A percentile compares a stretch with the other conserved stretches of the same genome.
These are phyloP conservation scores for Penicillium sp. DNA, from an alignment of 2,329 filamentous ascomycete genomes.

Conservation along the genomic window DNA sequence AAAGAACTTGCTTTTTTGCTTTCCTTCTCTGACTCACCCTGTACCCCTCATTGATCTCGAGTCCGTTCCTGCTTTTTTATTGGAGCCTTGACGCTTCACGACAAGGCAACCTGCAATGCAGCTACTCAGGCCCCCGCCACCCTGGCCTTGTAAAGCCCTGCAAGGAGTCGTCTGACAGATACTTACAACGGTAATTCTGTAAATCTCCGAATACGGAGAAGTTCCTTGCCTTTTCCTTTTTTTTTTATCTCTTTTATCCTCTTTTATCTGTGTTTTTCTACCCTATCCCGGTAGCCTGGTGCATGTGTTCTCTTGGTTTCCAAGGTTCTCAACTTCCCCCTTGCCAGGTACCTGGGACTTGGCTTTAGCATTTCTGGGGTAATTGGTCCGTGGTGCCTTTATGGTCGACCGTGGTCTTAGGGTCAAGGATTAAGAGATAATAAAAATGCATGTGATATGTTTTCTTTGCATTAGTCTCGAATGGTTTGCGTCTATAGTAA, in stretches of 20 bases:
- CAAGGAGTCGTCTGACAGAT: slow-evolving; percentile 22
- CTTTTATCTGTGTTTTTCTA: not conserved
- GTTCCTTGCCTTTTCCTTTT: not conserved
- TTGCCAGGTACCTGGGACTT: slow-evolving; percentile 13
- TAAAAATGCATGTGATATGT: not conserved
- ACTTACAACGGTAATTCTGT: not conserved
- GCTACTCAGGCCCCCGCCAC: slow-evolving; percentile 9
- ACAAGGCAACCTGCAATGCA: slow-evolving; percentile 1
- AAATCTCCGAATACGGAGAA: slow-evolving; percentile 15
- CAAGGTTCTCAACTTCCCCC: slow-evolving; percentile 3
- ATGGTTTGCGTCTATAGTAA: not conserved
- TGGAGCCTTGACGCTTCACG: not conserved
- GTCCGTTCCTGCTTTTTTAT: not conserved
- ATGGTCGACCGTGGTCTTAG: not conserved
- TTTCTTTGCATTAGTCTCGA: not conserved
- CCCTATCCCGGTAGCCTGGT: not conserved
- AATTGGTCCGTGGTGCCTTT: slow-evolving; percentile 7
- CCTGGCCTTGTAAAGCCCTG: slow-evolving; percentile 6
- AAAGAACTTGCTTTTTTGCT: not conserved
- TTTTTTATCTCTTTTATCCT: not conserved
- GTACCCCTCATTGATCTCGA: not conserved
- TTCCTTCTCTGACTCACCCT: not conserved
- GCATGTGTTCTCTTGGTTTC: not conserved
- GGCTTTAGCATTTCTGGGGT: slow-evolving; percentile 7
- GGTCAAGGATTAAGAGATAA: not conserved